Evolutionary conservation across 2,329 filamentous ascomycete genomes (phyloP).

Genomic region (Cytospora piceicola): DNA sequence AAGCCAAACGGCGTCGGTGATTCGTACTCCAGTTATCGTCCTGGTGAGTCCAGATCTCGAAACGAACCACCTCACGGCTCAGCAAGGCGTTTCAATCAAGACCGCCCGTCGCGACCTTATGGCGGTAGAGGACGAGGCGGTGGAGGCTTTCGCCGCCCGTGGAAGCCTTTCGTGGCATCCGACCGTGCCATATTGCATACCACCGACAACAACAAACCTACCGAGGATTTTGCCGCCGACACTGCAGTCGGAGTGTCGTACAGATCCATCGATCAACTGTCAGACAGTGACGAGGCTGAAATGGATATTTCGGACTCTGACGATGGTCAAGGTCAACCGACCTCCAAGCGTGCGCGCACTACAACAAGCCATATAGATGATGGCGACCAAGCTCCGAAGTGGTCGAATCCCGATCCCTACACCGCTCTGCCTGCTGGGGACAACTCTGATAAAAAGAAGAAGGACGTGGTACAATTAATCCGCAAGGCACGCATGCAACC

Average conservation of each 20-base stretch:
- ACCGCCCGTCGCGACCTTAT: not conserved
- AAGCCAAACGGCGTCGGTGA: constrained; percentile 55
- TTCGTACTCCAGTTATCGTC: constrained; percentile 41
- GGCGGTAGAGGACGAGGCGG: constrained; percentile 18
- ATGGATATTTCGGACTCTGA: constrained; percentile 65
- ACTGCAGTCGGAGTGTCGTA: constrained; percentile 54
- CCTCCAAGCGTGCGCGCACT: constrained; percentile 48
- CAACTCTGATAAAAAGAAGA: constrained; percentile 68
- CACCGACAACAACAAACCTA: constrained; percentile 45
- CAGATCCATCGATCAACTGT: constrained; percentile 59
- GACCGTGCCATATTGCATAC: constrained; percentile 56
- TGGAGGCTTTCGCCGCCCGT: constrained; percentile 20
- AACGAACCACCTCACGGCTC: constrained; percentile 28
- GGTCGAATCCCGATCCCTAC: constrained; percentile 97
- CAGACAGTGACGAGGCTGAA: constrained; percentile 65
- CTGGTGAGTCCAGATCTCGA: constrained; percentile 31
- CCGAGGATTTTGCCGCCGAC: constrained; percentile 51
- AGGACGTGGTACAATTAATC: constrained; percentile 88
- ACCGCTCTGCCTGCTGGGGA: constrained; percentile 82
- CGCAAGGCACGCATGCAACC: constrained; percentile 79
- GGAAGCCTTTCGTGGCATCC: constrained; percentile 43
- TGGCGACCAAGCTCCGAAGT: constrained; percentile 66
- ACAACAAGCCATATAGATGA: constrained; percentile 38
- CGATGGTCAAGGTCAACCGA: constrained; percentile 45
- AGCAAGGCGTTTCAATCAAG: constrained; percentile 9